These are phyloP conservation scores for Aspergillus fumigatus DNA, from an alignment of 2,329 filamentous ascomycete species.

Conservation along the genomic window DNA sequence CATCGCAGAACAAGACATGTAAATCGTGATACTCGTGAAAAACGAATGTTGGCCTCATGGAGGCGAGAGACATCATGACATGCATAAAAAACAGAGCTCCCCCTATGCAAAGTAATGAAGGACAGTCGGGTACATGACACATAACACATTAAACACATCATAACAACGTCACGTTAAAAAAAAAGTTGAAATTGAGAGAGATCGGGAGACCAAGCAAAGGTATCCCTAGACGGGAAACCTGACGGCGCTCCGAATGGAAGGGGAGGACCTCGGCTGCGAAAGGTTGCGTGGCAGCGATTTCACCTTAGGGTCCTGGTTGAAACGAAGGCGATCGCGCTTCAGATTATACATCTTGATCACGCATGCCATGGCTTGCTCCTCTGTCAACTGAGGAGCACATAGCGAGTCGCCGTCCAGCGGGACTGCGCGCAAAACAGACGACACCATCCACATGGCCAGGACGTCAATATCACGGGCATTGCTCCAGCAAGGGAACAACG, in stretches of 20 bases:
- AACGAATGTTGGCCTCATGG: neutral
- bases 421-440: conserved; percentile 8
- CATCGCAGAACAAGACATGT: neutral
- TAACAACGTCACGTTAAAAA: neutral
- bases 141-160: neutral
- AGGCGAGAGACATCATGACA: neutral
- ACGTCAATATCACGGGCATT: conserved; percentile 16
- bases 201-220: neutral
- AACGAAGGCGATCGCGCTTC: conserved; percentile 16
- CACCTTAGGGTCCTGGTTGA: conserved; percentile 17
- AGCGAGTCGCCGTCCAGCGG: conserved; percentile 9
- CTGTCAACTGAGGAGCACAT: conserved; percentile 3
- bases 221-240: conserved; percentile 13
- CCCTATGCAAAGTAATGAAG: neutral
- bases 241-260: conserved; percentile 11
- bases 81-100: neutral
- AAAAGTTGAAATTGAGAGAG: neutral
- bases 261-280: conserved; percentile 11
- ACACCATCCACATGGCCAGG: conserved; percentile 17
- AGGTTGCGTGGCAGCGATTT: conserved; percentile 13
- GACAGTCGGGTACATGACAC: neutral
- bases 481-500: conserved; percentile 19
- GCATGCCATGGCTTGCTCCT: conserved; percentile 17
- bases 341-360: conserved; percentile 17
- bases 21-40: neutral